Evolutionary conservation across 163 green algal species (phyloP), one percentile per base, ranked within the genome.

Genomic region (Coccomyxa subellipsoidea): DNA sequence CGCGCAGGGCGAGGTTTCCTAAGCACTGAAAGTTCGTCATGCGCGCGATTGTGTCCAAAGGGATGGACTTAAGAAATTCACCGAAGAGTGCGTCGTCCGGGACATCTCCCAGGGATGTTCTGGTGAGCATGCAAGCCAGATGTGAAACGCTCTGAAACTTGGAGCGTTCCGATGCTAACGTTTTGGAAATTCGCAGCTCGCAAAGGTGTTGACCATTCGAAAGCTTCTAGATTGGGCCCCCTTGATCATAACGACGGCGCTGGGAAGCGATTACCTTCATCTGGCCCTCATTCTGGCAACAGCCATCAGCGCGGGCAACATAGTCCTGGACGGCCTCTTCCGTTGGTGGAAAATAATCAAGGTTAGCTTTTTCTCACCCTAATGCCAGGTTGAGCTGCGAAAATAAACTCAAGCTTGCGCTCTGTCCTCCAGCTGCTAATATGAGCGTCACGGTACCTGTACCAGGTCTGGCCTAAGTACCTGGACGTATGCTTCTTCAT

Each of bases 251-350:
- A 40, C 23, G 29, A 18, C 72, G 10, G 32, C 32, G 10, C 72
- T 78, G 1, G n/a, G 66, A 8, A n/a, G 66, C 66, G 66, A 73
- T 34, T 34, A 73, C 2, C 8, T 73, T 18, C 66, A 73, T 23
- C 66, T 73, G 66, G 66, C 66, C 10, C 66, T 73, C 66, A 73
- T 73, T 23, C 27, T 73, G 66, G 66, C 66, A 18, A 73, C 66
- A 73, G 66, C 66, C 21, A 32, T 73, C 66, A 36, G 29, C 18
- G 66, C n/a, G 2, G 66, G 66, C 66, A 73, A 73, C 66, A 73
- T 73, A 1, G 0, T 73, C 29, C 10, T 73, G 29, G 66, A 73
- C 66, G 29, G 8, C 21, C 27, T 73, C 66, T 73, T 73, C 27
- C 27, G 66, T 8, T 34, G 27, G 66, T 73, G 21, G 10, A 8